Base-by-base conservation (phyloP, 2,329 filamentous ascomycete species). In the Trichophyton schoenleinii region DNA sequence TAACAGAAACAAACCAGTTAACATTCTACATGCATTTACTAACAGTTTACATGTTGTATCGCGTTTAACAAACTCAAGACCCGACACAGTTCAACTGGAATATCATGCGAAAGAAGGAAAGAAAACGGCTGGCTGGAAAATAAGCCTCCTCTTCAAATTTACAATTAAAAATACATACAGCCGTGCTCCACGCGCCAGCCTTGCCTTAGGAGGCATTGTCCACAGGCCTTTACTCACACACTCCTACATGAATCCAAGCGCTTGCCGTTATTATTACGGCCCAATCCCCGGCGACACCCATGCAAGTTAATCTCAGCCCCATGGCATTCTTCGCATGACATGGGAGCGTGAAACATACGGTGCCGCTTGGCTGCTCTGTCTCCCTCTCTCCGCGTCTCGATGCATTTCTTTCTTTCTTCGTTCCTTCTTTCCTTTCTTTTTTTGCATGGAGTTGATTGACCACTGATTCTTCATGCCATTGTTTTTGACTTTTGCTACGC, bases 401-500 rank as follows among this genome's bases (percentile, higher is more conserved):
- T 55, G 28, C n/a, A 36, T 55, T 28, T n/a, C 18, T 53, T 34
- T 5, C 4, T 28, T 28, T 28, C 1, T 28, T 28, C 6, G 0
- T 28, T 28, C 1, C 5, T 2, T 36, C 3, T 2, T 11, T 36
- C 18, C 3, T 11, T 34, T 34, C 3, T 36, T 36, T 20, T 34
- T 36, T 44, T 44, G 41, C n/a, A 44, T 44, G 13, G 13, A 8
- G 49, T 36, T 11, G 34, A 36, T 36, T 28, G 9, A 25, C 49
- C 49, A 8, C 5, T 28, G 31, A 36, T 55, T 36, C 49, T 55
- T 34, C 49, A 36, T 55, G 28, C 22, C 49, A 25, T 36, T 55
- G 49, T 55, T 55, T 18, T 55, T 36, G 49, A 28, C 49, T 55
- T 44, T 55, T 55, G 49, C 49, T 55, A 55, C 49, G 49, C 49